These are phyloP conservation scores for Chlamydomonas sp. DNA, from an alignment of 139 green algal genomes.

Conservation along the genomic window DNA sequence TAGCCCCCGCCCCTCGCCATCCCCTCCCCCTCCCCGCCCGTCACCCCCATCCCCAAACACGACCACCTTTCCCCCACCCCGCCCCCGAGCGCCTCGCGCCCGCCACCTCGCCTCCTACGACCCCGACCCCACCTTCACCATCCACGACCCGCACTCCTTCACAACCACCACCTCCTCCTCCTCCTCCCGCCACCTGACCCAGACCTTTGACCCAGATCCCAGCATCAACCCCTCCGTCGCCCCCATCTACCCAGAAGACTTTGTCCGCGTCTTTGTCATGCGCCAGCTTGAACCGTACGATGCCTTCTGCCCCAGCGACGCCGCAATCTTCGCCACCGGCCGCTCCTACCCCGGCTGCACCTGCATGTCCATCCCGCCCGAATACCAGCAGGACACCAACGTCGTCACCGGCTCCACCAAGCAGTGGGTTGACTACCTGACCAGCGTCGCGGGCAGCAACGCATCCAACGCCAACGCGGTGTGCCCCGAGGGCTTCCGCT, in stretches of 20 bases:
- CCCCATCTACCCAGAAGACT: conserved; percentile 2
- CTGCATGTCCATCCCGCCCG: conserved; percentile 22
- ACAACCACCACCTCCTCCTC: not conserved
- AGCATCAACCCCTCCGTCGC: conserved; percentile 1
- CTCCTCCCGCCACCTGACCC: not conserved
- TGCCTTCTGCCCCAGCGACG: conserved; percentile 2
- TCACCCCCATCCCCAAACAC: not conserved
- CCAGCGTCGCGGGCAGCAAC: not conserved
- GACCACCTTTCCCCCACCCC: no score
- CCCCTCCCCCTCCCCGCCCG: not conserved
- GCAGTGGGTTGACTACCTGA: conserved; percentile 11
- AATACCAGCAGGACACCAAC: not conserved
- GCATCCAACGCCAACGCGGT: not conserved
- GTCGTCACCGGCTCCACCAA: not conserved
- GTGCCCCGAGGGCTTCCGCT: conserved; percentile 27
- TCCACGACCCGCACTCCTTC: not conserved
- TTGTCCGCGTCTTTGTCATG: conserved; percentile 5
- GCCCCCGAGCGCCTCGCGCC: not conserved
- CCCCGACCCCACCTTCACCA: not conserved
- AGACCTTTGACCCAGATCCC: not conserved
- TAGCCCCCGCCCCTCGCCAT: not conserved
- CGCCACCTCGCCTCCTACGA: not conserved
- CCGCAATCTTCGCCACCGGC: not conserved
- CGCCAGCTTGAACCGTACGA: not conserved
- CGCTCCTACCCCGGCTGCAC: not conserved